These are phyloP conservation scores for Hordeum marinum DNA, from an alignment of 176 grass and related monocot species.

Conservation along the genomic window DNA sequence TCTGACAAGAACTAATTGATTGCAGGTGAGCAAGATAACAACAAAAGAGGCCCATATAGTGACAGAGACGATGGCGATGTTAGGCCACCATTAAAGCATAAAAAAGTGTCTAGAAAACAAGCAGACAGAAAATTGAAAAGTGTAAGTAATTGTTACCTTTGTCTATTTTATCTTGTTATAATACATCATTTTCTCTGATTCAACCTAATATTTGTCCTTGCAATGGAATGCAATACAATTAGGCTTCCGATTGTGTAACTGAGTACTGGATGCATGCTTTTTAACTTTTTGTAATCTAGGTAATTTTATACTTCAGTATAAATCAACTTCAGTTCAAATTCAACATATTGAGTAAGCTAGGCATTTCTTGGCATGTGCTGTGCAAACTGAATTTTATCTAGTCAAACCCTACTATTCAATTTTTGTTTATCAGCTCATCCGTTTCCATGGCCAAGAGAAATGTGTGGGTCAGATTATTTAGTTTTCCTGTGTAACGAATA, in stretches of 20 bases:
- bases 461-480: not conserved
- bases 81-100: conserved; percentile 26
- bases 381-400: not conserved
- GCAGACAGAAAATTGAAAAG: conserved; percentile 28
- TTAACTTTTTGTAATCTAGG: not conserved
- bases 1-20: conserved; percentile 25
- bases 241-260: not conserved
- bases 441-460: conserved; percentile 6
- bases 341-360: not conserved
- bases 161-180: not conserved
- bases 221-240: not conserved
- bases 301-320: not conserved
- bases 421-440: not conserved
- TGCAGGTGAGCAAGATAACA: conserved; percentile 29
- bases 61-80: conserved; percentile 33
- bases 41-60: conserved; percentile 25
- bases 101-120: conserved; percentile 21
- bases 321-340: not conserved
- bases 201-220: not conserved
- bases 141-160: conserved; percentile 31
- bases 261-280: not conserved
- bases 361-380: not conserved
- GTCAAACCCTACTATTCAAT: conserved; percentile 1
- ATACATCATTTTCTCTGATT: not conserved
- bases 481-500: not conserved